Evolutionary conservation across 768 basidiomycete species (phyloP).

Genomic region (Fistulinella prunicolor): DNA sequence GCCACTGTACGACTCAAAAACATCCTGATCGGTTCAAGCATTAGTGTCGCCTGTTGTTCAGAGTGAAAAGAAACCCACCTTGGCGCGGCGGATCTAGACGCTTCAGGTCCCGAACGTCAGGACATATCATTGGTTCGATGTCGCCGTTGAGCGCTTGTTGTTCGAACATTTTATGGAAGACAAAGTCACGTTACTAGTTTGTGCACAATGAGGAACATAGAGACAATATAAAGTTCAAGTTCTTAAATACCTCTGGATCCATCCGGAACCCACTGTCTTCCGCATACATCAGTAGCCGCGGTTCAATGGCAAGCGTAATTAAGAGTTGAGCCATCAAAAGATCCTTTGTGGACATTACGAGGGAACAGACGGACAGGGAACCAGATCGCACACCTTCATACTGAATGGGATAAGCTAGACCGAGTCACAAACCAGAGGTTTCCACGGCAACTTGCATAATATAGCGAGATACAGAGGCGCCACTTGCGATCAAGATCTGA

Average conservation of each 20-base stretch:
- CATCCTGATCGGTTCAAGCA: constrained; percentile 49
- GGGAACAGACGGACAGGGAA: background rate
- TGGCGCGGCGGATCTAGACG: constrained; percentile 64
- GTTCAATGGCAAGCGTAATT: constrained; percentile 73
- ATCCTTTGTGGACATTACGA: constrained; percentile 44
- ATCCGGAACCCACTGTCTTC: constrained; percentile 72
- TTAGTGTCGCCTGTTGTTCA: constrained; percentile 2
- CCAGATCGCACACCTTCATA: constrained; percentile 47
- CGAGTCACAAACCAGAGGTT: constrained; percentile 17
- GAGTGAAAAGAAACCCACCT: constrained; percentile 42
- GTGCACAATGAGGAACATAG: constrained; percentile 11
- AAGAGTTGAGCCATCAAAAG: constrained; percentile 77
- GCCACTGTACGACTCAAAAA: constrained; percentile 82
- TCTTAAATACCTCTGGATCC: constrained; percentile 61
- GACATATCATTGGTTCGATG: constrained; percentile 60
- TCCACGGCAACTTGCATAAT: too few species aligned
- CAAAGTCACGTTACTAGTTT: constrained; percentile 72
- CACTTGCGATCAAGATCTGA: too few species aligned
- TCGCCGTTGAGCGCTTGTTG: constrained; percentile 44
- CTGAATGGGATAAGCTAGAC: constrained; percentile 75
- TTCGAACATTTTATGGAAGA: constrained; percentile 87
- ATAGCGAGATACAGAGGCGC: too few species aligned
- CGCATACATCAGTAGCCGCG: constrained; percentile 68
- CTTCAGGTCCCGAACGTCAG: constrained; percentile 66
- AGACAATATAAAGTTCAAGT: background rate